These are phyloP conservation scores for Sphaerostilbella broomeana DNA, from an alignment of 2,329 filamentous ascomycete genomes.

Conservation along the genomic window DNA sequence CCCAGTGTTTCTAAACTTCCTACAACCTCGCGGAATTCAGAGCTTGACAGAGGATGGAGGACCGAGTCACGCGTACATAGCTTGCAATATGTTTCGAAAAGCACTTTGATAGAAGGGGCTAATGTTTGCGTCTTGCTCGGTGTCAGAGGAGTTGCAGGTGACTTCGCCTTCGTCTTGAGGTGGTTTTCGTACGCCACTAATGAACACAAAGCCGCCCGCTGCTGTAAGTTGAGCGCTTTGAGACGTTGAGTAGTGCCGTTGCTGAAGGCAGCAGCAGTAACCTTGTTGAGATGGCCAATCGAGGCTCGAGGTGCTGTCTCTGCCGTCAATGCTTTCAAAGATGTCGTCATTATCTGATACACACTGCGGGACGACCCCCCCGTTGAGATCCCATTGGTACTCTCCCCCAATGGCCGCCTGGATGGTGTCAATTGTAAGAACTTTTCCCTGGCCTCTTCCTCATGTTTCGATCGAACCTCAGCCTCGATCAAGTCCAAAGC, in stretches of 20 bases:
- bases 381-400: constrained; percentile 56
- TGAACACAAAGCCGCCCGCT: constrained; percentile 89
- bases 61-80: constrained; percentile 85
- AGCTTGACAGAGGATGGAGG: constrained; percentile 79
- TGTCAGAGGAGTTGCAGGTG: constrained; percentile 36
- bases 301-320: constrained; percentile 81
- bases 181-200: constrained; percentile 80
- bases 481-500: constrained; percentile 84
- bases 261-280: constrained; percentile 83
- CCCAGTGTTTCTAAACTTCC: constrained; percentile 84
- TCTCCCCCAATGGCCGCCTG: constrained; percentile 73
- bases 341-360: constrained; percentile 43
- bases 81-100: constrained; percentile 77
- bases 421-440: constrained; percentile 58
- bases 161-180: constrained; percentile 46
- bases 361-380: constrained; percentile 35
- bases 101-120: constrained; percentile 73
- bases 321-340: constrained; percentile 57
- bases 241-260: constrained; percentile 82
- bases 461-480: constrained; percentile 70
- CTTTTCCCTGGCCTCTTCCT: constrained; percentile 52
- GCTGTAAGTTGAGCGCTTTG: constrained; percentile 84
- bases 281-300: constrained; percentile 84
- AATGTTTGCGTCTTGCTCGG: constrained; percentile 54
- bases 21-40: constrained; percentile 91